phyloP scores from a whole-genome alignment of 331 rosid species.

The Quercus phellos region DNA sequence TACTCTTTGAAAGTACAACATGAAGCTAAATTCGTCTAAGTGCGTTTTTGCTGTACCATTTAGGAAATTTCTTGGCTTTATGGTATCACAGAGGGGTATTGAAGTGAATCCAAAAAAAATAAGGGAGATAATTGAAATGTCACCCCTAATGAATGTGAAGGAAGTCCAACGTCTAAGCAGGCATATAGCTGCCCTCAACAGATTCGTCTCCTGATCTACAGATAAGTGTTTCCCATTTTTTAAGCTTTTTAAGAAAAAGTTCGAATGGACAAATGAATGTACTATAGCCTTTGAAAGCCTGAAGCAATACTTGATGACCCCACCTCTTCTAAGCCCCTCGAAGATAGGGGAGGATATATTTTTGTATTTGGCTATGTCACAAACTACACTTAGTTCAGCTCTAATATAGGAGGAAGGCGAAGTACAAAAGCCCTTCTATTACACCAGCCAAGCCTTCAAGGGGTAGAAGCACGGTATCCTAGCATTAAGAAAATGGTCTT shows the following conservation, averaged over 20 bases:
- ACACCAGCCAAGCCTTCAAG: not conserved
- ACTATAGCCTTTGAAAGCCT: too few species aligned
- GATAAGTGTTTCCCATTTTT: not conserved
- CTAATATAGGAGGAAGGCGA: rapidly evolving
- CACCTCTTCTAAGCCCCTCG: not conserved
- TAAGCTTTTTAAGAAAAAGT: too few species aligned
- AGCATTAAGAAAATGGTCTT: not conserved
- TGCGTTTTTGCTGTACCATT: not conserved
- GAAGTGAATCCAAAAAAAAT: not conserved
- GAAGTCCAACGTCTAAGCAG: rapidly evolving
- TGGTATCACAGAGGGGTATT: not conserved
- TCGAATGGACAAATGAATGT: too few species aligned
- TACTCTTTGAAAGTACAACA: not conserved
- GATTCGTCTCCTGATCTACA: not conserved
- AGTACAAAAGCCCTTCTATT: not conserved
- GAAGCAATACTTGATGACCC: too few species aligned
- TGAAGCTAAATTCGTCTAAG: not conserved
- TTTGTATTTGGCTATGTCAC: not conserved
- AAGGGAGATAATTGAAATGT: not conserved
- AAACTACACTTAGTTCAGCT: not conserved
- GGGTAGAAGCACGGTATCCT: not conserved
- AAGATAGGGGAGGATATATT: not conserved
- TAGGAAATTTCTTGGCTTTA: not conserved
- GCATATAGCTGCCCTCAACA: not conserved
- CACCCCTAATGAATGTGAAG: not conserved